Evolutionary conservation across 176 grass and related monocot genomes (phyloP).

Genomic region (Ensete glaucum): DNA sequence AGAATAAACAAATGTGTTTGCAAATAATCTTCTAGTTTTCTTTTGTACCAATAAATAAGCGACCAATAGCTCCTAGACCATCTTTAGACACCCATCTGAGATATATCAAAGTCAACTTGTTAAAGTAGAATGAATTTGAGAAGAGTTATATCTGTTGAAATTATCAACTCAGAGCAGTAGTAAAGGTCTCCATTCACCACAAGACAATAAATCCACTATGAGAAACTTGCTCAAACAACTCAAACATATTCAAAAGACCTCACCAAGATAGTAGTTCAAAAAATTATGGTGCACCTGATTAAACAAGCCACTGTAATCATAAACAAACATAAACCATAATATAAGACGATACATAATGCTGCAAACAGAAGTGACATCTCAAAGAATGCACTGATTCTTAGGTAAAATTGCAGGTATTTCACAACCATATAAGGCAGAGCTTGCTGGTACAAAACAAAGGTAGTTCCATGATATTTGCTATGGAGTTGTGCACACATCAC

Average conservation of each 20-base stretch:
- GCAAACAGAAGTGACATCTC: too few relatives aligned
- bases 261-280: background rate
- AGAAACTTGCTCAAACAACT: conserved; percentile 1
- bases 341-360: too few relatives aligned
- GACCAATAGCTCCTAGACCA: conserved; percentile 81
- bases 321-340: too few relatives aligned
- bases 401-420: too few relatives aligned
- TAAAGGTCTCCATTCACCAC: background rate
- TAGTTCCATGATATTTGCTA: too few relatives aligned
- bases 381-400: too few relatives aligned
- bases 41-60: conserved; percentile 76
- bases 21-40: conserved; percentile 2
- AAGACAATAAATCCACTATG: background rate
- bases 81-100: conserved; percentile 94
- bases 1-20: conserved; percentile 4
- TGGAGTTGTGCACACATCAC: too few relatives aligned
- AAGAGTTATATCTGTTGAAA: conserved; percentile 5
- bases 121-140: conserved; percentile 14
- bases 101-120: background rate
- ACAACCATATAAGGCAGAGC: too few relatives aligned
- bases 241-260: background rate
- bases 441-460: too few relatives aligned
- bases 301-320: background rate
- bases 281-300: background rate
- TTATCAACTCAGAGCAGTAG: background rate